Evolutionary conservation across 1,284 basidiomycete genomes (phyloP), one percentile per base, ranked within the genome.

Genomic region (Neolentinus lepideus): DNA sequence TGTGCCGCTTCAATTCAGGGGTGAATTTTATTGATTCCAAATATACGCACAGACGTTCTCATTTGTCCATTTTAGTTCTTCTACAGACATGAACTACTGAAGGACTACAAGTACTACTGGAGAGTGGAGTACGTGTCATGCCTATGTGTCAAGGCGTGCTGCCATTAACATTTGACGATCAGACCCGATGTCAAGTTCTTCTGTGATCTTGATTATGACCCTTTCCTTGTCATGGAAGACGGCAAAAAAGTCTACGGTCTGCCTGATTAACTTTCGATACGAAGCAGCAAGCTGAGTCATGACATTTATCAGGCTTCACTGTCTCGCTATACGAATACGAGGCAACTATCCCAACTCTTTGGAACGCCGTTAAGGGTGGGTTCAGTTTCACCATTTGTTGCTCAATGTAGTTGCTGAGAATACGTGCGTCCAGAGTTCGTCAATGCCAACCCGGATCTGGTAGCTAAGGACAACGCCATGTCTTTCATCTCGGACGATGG

Each of bases 1-100:
- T 96, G 93, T 97, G 94, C 67, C 85, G 96, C 21, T 98, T 88
- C 75, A 94, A 97, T 70, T 93, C 91, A 55, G 94, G 94, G 33
- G 92, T 93, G 71, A 68, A 83, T 73, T n/a, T 36, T 14, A 24
- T 6, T 12, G 12, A 3, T 19, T 54, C 21, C 19, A n/a, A 3
- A 12, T 31, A 22, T 21, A n/a, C 31, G 4, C 27, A 12, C 21
- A 10, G 52, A 54, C 16, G 10, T 14, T 3, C 25, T 27, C 9
- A 38, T 31, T 43, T 6, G 19, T 89, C 84, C 71, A 90, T 92
- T 72, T 93, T n/a, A 92, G 89, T 92, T 90, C 78, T 94, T 94
- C 77, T 95, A 81, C 72, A 78, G 79, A 57, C 92, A 95, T 60
- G 85, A 88, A 60, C 74, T 95, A 12, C 74, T 95, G 43, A 80